Evolutionary conservation across 2,329 filamentous ascomycete genomes (phyloP).

Genomic region (Bipolaris bicolor): DNA sequence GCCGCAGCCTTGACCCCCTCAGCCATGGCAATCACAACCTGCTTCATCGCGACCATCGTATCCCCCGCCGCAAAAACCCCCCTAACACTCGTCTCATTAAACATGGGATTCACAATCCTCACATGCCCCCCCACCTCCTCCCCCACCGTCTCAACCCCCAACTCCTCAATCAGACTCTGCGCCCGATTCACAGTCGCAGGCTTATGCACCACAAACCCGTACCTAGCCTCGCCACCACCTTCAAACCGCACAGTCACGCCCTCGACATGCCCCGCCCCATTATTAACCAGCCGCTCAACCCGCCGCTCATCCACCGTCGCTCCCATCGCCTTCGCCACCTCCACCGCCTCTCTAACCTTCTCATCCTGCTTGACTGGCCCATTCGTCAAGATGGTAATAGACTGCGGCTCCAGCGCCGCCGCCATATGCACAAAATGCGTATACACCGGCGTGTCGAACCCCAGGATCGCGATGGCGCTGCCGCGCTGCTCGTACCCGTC

Average conservation of each 20-base stretch:
- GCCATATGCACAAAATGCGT: slow-evolving; percentile 38
- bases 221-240: slow-evolving; percentile 28
- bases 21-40: slow-evolving; percentile 38
- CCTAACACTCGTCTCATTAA: slow-evolving; percentile 57
- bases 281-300: slow-evolving; percentile 35
- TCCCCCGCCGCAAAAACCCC: slow-evolving; percentile 64
- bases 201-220: slow-evolving; percentile 38
- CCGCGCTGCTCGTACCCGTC: slow-evolving; percentile 65
- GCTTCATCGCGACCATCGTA: slow-evolving; percentile 43
- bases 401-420: slow-evolving; percentile 26
- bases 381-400: slow-evolving; percentile 39
- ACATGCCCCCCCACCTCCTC: slow-evolving; percentile 51
- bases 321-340: slow-evolving; percentile 27
- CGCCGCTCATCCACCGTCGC: slow-evolving; percentile 35
- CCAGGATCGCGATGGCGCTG: slow-evolving; percentile 36
- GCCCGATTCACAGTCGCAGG: slow-evolving; percentile 40
- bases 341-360: slow-evolving; percentile 29
- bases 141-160: slow-evolving; percentile 48
- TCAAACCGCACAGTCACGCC: slow-evolving; percentile 42
- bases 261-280: slow-evolving; percentile 31
- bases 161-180: slow-evolving; percentile 39
- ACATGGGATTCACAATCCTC: slow-evolving; percentile 52
- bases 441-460: slow-evolving; percentile 28
- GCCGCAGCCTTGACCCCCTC: slow-evolving; percentile 38
- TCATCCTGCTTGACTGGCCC: slow-evolving; percentile 19